Percentiles rank a stretch among this genome's conserved stretches.
Conservation (phyloP, 2,329 filamentous ascomycete genomes). For the Scytalidium sp. region DNA sequence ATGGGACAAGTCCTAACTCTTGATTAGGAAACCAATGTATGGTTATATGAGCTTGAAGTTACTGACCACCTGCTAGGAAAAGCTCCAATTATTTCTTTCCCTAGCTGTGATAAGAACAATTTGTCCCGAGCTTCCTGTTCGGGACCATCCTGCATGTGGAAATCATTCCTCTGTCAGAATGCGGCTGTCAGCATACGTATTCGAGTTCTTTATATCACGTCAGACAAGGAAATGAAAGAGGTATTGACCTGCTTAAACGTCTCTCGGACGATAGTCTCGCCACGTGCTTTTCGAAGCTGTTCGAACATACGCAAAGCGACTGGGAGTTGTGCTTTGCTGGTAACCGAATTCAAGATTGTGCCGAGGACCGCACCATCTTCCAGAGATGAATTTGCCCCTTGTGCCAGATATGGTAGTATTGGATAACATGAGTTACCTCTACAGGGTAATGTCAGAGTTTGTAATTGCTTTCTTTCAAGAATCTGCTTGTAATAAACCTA, state of each 20-base stretch:
- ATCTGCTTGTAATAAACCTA: constrained; percentile 52
- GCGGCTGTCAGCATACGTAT: neutral
- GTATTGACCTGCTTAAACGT: no score
- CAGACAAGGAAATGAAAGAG: no score
- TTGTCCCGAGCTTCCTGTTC: constrained; percentile 3
- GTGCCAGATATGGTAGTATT: constrained; percentile 57
- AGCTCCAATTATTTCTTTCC: no score
- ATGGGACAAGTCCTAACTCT: no score
- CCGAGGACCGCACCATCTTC: constrained; percentile 57
- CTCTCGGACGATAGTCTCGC: constrained; percentile 38
- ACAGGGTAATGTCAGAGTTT: constrained; percentile 52
- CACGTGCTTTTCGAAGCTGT: constrained; percentile 44
- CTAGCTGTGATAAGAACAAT: no score
- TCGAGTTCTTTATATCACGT: no score
- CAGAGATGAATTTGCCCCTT: constrained; percentile 52
- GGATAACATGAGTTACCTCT: constrained; percentile 63
- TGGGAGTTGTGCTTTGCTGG: constrained; percentile 31
- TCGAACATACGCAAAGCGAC: constrained; percentile 38
- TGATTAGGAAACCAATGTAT: no score
- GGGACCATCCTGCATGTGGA: constrained; percentile 2
- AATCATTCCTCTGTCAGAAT: neutral
- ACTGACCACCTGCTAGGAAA: no score
- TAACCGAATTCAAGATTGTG: constrained; percentile 45
- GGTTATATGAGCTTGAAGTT: no score
- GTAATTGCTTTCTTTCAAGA: constrained; percentile 52